Conservation (phyloP, 164 flowering plant genomes). For the Vitis cinerea region DNA sequence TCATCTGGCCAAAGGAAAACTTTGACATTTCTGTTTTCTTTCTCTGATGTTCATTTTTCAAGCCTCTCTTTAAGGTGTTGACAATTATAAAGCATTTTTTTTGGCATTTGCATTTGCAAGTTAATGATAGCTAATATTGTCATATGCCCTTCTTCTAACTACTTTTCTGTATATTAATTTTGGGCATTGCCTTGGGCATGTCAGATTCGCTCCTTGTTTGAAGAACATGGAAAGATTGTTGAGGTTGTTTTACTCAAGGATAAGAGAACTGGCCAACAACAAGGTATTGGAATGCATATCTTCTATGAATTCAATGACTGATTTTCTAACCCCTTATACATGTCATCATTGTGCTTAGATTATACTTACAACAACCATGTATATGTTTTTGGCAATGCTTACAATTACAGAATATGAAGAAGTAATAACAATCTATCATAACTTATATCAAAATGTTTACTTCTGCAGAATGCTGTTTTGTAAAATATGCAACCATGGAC, state of each 20-base stretch:
- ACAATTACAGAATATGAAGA: background rate
- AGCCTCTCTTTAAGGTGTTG: background rate
- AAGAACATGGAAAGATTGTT: slow-evolving; percentile 44
- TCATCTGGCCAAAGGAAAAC: too few relatives aligned
- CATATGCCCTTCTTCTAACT: background rate
- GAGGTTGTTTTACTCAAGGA: slow-evolving; percentile 57
- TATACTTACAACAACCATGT: background rate
- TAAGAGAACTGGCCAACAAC: slow-evolving; percentile 47
- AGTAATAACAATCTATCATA: background rate
- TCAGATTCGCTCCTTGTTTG: slow-evolving; percentile 51
- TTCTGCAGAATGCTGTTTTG: slow-evolving; percentile 57
- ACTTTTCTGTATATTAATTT: background rate
- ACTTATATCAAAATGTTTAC: background rate
- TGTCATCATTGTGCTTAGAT: background rate
- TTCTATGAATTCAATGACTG: background rate
- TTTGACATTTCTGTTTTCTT: background rate
- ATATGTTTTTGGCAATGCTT: background rate
- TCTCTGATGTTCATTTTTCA: background rate
- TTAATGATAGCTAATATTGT: too few relatives aligned
- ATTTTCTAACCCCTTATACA: background rate
- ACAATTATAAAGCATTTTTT: background rate
- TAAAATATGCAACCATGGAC: slow-evolving; percentile 47
- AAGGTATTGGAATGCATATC: slow-evolving; percentile 30
- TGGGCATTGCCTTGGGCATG: background rate
- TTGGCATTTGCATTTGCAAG: background rate